Evolutionary conservation across 1,139 yeast species (phyloP), one percentile per base, ranked within the genome.

Genomic region (Kazachstania sp.): DNA sequence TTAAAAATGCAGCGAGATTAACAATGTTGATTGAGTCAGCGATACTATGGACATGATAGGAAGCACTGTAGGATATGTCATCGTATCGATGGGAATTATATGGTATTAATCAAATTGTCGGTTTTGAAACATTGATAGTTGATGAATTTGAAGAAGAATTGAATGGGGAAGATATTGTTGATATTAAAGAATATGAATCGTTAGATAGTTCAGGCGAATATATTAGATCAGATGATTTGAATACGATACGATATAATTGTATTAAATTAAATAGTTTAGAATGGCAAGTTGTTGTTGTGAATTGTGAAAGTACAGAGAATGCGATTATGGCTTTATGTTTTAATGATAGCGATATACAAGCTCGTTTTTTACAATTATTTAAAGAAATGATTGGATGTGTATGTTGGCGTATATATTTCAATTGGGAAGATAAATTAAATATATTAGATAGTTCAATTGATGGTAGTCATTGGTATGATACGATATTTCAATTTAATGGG

Each of bases 311-410:
- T 13, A 15, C 6, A 4, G 19, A n/a, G n/a, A n/a, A 15, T 32
- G 18, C 19, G n/a, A 11, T 32, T 4, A 32, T 32, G 36, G 18
- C 19, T 32, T 2, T n/a, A n/a, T 15, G 16, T 16, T 38, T 38
- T 16, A 30, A 39, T 5, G 29, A 26, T 5, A 34, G 30, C n/a
- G 7, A 6, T 5, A 8, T 23, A 12, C n/a, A 29, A 12, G 23
- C 29, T 13, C 5, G 52, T 32, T 36, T 58, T 20, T 43, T 54
- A 4, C 56, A 58, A 8, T 63, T 66, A 66, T 44, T 65, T 6
- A 57, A 55, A 36, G 49, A 53, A 3, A 55, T 55, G 18, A 49
- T 46, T 15, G 65, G 67, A 13, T 45, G 54, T 5, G 42, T 63
- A 5, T 43, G 60, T 5, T 54, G 57, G 43, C 55, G 60, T 0